Evolutionary conservation across 371 early-diverging fungal species (phyloP).

Genomic region (Circinella minor): DNA sequence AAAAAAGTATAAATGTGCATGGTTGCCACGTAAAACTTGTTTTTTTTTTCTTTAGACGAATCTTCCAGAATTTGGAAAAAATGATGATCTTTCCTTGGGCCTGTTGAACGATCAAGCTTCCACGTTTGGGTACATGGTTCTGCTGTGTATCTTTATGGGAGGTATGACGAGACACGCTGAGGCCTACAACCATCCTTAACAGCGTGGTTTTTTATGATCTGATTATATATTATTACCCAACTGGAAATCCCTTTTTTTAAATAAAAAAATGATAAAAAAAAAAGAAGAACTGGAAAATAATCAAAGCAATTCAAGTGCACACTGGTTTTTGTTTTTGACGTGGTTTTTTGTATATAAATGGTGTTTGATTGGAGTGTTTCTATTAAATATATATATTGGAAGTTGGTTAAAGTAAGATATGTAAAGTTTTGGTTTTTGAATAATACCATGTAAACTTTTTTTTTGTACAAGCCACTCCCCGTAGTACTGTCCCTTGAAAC

Average conservation of each 20-base stretch:
- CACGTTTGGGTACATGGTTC: conserved; percentile 8
- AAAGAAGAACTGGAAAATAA: background rate
- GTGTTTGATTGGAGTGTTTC: no score
- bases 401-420: no score
- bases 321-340: no score
- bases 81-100: conserved; percentile 14
- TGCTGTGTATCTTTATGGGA: conserved; percentile 8
- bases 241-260: conserved; percentile 6
- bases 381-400: no score
- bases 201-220: conserved; percentile 11
- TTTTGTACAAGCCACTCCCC: no score
- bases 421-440: no score
- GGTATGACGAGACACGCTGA: conserved; percentile 13
- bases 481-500: no score
- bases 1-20: background rate
- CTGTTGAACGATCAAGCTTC: conserved; percentile 16
- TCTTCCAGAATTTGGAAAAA: conserved; percentile 16
- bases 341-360: no score
- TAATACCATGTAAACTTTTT: no score
- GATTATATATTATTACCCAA: background rate
- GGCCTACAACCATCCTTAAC: conserved; percentile 10
- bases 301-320: no score
- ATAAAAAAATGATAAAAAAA: conserved; percentile 13
- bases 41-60: conserved; percentile 16
- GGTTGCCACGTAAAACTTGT: background rate